A percentile compares a stretch with the other conserved stretches of the same genome.
Evolutionary conservation across 345 rosid genomes (phyloP).

Genomic region (Dimocarpus longan): DNA sequence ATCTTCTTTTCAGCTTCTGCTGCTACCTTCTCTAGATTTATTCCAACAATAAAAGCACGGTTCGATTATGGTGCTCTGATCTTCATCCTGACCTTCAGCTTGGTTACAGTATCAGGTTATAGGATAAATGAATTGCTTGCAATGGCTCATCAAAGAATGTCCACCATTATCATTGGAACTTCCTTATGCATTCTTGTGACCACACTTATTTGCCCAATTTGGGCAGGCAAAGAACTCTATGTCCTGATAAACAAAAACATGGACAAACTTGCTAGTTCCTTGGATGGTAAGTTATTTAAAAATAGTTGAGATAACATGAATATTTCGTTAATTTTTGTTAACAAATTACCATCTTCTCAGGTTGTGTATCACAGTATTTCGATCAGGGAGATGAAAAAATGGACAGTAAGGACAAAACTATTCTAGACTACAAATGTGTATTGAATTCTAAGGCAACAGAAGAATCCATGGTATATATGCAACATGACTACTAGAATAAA

Average conservation of each 20-base stretch:
- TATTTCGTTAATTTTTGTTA: neutral
- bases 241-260: conserved; percentile 29
- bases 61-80: conserved; percentile 51
- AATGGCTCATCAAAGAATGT: conserved; percentile 39
- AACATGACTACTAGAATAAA: neutral
- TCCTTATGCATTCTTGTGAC: conserved; percentile 36
- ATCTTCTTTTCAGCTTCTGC: conserved; percentile 35
- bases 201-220: conserved; percentile 45
- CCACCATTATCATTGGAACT: conserved; percentile 44
- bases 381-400: conserved; percentile 8
- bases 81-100: conserved; percentile 52
- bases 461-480: conserved; percentile 53
- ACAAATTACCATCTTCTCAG: conserved; percentile 33
- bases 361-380: conserved; percentile 40
- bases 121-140: conserved; percentile 35
- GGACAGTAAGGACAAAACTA: conserved; percentile 20
- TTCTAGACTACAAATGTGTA: conserved; percentile 47
- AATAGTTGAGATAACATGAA: neutral
- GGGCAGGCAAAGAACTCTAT: conserved; percentile 46
- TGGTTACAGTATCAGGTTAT: conserved; percentile 43
- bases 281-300: conserved; percentile 36
- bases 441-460: conserved; percentile 46
- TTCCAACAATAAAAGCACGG: conserved; percentile 37
- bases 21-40: conserved; percentile 45
- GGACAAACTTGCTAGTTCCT: conserved; percentile 45